phyloP scores from a whole-genome alignment of 2,329 filamentous ascomycete species.

The Aspergillus fischeri region DNA sequence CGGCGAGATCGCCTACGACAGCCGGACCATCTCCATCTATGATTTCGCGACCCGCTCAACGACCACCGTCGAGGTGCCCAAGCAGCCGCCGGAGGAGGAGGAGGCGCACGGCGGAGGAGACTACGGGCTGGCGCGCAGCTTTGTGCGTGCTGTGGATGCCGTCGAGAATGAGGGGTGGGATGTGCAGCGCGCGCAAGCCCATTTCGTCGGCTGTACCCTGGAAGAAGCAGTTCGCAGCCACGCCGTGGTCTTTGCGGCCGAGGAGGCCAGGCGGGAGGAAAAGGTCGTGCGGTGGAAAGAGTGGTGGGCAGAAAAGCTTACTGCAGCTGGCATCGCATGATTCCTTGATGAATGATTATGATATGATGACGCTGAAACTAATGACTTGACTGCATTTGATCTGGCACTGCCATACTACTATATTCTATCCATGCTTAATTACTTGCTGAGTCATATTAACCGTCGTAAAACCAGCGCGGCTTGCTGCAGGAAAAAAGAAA shows the following conservation, averaged over 20 bases:
- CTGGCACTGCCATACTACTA: neutral
- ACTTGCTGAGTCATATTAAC: neutral
- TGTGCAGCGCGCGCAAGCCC: conserved; percentile 66
- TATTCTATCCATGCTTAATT: neutral
- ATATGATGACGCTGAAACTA: conserved; percentile 3
- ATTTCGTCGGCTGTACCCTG: conserved; percentile 74
- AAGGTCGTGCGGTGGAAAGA: conserved; percentile 69
- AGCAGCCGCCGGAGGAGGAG: conserved; percentile 54
- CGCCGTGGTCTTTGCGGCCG: conserved; percentile 88
- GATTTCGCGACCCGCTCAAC: conserved; percentile 60
- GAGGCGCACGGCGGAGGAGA: conserved; percentile 71
- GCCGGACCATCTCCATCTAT: conserved; percentile 68
- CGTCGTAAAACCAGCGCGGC: neutral
- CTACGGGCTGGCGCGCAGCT: conserved; percentile 73
- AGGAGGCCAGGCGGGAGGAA: conserved; percentile 69
- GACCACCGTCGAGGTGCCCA: conserved; percentile 56
- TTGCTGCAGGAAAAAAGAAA: neutral
- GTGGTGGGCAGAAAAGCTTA: conserved; percentile 67
- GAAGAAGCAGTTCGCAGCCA: conserved; percentile 88
- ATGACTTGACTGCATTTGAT: neutral
- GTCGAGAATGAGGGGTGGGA: conserved; percentile 68
- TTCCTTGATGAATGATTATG: neutral
- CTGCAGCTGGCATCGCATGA: conserved; percentile 2
- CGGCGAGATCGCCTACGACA: conserved; percentile 85
- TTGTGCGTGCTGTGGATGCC: conserved; percentile 73